Evolutionary conservation across 495 filamentous ascomycete genomes (phyloP), one percentile per base, ranked within the genome.

Genomic region (Penicillium cataractarum): DNA sequence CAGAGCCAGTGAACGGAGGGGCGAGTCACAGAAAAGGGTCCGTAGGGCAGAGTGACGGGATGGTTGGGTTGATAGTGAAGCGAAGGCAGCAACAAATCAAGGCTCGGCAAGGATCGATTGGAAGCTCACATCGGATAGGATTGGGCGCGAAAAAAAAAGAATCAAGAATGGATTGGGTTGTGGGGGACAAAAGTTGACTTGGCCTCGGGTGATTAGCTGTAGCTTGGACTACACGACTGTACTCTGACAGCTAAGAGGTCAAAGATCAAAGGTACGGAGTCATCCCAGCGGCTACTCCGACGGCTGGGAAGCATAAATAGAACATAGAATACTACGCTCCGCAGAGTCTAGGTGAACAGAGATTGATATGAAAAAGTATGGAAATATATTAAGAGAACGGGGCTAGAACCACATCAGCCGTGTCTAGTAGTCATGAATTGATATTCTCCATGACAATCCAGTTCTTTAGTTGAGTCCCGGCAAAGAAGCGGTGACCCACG

Each of bases 401-500:
- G 51, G 51, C 51, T 37, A 24, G 51, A 54, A 54, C n/a, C 31
- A 33, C 49, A 19, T 21, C 31, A 35, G 37, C 4, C 32, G 3
- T 31, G 19, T 49, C 13, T 15, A 27, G 40, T 8, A 4, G 3
- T 31, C 29, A 7, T 31, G 29, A 31, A 31, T 4, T 31, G 29
- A 31, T 31, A 31, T 31, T 31, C 7, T 3, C 29, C 3, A 31
- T 31, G 7, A 7, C 4, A 31, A 31, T 31, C 29, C 7, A 31
- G 4, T 31, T 31, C 4, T 31, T 31, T 31, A 31, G 29, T 31
- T 31, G 29, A 31, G 29, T 31, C 15, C 29, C 49, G 27, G 44
- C 21, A 54, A 70, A 74, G 71, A 69, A 71, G 74, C 76, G 76
- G 76, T 78, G 76, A 78, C 76, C 24, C 26, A 9, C 58, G 53